Conservation (phyloP, 768 basidiomycete species). For the Phaffia australis region DNA sequence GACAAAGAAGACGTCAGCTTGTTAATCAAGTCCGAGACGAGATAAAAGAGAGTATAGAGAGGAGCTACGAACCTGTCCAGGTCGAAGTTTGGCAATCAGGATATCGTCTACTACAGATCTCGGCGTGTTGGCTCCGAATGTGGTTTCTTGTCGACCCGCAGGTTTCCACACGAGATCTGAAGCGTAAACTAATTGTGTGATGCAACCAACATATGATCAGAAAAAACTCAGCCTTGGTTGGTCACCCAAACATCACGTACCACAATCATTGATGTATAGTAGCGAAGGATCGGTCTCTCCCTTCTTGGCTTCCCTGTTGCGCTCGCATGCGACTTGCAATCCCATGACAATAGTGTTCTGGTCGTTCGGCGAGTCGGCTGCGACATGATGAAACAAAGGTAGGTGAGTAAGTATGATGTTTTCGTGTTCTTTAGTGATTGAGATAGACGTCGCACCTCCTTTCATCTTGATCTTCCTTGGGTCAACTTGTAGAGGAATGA, state of each 20-base stretch:
- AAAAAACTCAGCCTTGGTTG: not conserved
- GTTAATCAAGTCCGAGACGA: not conserved
- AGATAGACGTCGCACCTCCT: not conserved
- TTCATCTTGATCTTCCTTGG: slow-evolving; percentile 53
- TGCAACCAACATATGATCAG: not conserved
- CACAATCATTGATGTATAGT: slow-evolving; percentile 61
- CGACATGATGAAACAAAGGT: slow-evolving; percentile 9
- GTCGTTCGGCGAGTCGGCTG: slow-evolving; percentile 63
- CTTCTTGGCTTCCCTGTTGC: slow-evolving; percentile 49
- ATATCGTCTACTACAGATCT: slow-evolving; percentile 67
- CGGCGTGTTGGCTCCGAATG: slow-evolving; percentile 40
- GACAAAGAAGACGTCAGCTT: not conserved
- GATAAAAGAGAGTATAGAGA: not conserved
- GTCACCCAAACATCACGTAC: slow-evolving; percentile 26
- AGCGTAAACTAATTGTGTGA: slow-evolving; percentile 15
- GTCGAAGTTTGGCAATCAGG: slow-evolving; percentile 79
- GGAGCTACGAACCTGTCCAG: slow-evolving; percentile 55
- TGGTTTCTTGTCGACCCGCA: slow-evolving; percentile 19
- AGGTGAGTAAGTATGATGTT: not conserved
- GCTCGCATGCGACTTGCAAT: slow-evolving; percentile 56
- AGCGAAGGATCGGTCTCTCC: slow-evolving; percentile 50
- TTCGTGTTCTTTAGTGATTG: slow-evolving; percentile 5
- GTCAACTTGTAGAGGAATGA: slow-evolving; percentile 79
- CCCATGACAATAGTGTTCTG: slow-evolving; percentile 83
- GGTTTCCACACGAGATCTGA: slow-evolving; percentile 19